Evolutionary conservation across 495 filamentous ascomycete species (phyloP).

Genomic region (Thermothielavioides terrestris): DNA sequence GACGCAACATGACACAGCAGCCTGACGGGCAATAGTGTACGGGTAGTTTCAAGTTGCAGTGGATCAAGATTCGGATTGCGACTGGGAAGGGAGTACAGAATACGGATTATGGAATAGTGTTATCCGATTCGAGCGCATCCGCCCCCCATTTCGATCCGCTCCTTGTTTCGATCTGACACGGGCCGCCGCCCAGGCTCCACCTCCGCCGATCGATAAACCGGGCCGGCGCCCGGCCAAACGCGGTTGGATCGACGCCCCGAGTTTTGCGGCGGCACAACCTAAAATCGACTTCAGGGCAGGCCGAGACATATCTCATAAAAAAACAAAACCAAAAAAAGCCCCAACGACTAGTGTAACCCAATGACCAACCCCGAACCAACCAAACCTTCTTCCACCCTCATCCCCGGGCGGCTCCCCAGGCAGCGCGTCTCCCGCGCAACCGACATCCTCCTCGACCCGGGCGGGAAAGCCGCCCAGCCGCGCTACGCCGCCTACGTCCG

Average conservation of each 20-base stretch:
- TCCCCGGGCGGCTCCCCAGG: neutral
- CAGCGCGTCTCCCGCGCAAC: neutral
- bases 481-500: conserved; percentile 12
- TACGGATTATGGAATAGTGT: too few relatives aligned
- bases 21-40: neutral
- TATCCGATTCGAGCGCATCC: too few relatives aligned
- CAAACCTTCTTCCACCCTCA: neutral
- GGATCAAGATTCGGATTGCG: neutral
- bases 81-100: too few relatives aligned
- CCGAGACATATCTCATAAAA: neutral
- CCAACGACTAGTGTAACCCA: too few relatives aligned
- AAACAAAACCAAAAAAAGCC: neutral
- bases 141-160: neutral
- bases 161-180: neutral
- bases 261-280: neutral
- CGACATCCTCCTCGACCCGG: conserved; percentile 14
- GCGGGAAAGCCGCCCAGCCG: neutral
- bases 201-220: neutral
- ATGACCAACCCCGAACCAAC: neutral
- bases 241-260: neutral
- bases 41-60: neutral
- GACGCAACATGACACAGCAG: neutral
- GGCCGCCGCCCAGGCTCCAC: neutral
- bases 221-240: neutral
- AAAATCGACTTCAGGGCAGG: neutral